Evolutionary conservation across 2,329 filamentous ascomycete species (phyloP), one percentile per base, ranked within the genome.

Genomic region (Stagonosporopsis tanaceti): DNA sequence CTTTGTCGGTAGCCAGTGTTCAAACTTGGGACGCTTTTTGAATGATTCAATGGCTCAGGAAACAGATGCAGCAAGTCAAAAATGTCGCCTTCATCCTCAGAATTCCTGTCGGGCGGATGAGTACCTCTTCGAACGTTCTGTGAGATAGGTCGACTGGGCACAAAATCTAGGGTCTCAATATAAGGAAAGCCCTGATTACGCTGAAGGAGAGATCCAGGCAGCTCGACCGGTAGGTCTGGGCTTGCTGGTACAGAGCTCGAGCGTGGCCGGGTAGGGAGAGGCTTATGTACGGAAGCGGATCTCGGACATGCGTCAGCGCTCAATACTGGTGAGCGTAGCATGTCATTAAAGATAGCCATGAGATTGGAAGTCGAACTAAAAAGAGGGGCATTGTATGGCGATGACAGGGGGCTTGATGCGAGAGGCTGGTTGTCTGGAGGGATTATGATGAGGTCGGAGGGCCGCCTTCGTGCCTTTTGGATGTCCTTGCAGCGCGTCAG

Each of bases 311-410:
- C 52, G 57, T 67, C 68, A 38, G 69, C 66, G 55, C 69, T 72
- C 41, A 76, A 60, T 30, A 68, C 70, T 48, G 78, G 77, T 17
- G 78, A 79, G 37, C 74, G 74, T 25, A 80, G 69, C 66, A 78
- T 76, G 52, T 78, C 78, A 67, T 77, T 79, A 63, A 79, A 74
- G 22, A 76, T 74, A 30, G 73, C 70, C 59, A 79, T 71, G 38
- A 81, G 65, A 69, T 70, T 74, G 41, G 68, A 71, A 47, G 70
- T 66, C 35, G 72, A 71, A 53, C 63, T 67, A 61, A 64, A 60
- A 47, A 69, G 59, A 47, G 63, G 64, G 38, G 61, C 65, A 69
- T 72, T 69, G 53, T 75, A 70, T 46, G 64, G 63, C 47, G 65
- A 62, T 37, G 68, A 69, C 39, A 64, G 47, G 55, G 75, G 68